These are phyloP conservation scores for Candida sithepensis DNA, from an alignment of 805 yeast species.

Conservation along the genomic window DNA sequence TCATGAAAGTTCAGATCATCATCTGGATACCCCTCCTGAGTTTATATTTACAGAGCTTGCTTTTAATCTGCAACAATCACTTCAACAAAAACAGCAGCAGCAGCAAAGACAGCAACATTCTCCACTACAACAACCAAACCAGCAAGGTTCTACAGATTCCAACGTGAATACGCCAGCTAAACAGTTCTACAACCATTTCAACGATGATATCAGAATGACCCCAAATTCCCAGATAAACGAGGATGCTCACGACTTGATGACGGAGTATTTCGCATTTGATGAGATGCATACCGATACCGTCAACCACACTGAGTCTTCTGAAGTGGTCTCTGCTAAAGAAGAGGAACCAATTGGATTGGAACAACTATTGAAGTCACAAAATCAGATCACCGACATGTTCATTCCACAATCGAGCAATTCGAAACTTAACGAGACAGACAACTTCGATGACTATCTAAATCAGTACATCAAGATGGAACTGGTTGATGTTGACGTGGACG, in stretches of 20 bases:
- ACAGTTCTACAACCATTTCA: constrained; percentile 10
- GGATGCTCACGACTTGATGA: background rate
- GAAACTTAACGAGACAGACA: constrained; percentile 3
- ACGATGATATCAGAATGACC: constrained; percentile 8
- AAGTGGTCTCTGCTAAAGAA: background rate
- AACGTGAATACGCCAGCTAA: background rate
- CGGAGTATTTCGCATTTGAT: constrained; percentile 11
- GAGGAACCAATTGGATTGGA: constrained; percentile 4
- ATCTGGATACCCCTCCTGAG: background rate
- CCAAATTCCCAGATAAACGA: background rate
- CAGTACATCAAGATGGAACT: constrained; percentile 20
- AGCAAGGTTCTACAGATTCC: background rate
- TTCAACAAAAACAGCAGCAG: background rate
- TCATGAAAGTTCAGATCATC: background rate
- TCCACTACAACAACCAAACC: background rate
- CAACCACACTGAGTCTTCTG: constrained; percentile 5
- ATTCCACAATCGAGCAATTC: background rate
- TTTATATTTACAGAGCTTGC: background rate
- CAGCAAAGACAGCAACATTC: no score
- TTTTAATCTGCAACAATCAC: background rate
- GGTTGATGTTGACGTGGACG: constrained; percentile 11
- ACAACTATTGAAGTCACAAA: constrained; percentile 6
- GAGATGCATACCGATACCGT: background rate
- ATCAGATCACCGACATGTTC: background rate
- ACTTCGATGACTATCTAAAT: constrained; percentile 17